Conservation (phyloP, 148 eudicot genomes). For the Nepenthes mirabilis region DNA sequence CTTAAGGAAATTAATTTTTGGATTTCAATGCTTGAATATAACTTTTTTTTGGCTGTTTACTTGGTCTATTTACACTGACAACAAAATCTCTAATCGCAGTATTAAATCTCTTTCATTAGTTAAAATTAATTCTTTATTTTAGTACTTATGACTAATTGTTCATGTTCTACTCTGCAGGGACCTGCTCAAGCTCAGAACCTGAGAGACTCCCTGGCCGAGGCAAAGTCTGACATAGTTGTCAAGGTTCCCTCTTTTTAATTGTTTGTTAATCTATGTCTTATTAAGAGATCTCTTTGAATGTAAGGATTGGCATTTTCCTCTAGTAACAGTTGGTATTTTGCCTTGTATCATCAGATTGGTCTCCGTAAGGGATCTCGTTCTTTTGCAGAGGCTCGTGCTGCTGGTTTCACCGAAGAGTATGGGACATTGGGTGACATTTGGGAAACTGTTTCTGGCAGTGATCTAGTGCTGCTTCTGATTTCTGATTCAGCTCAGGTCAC, state of each 20-base stretch:
- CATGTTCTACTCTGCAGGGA: slow-evolving; percentile 26
- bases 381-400: slow-evolving; percentile 82
- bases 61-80: no score
- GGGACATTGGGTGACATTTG: slow-evolving; percentile 93
- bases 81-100: slow-evolving; percentile 1
- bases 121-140: not conserved
- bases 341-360: slow-evolving; percentile 47
- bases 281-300: not conserved
- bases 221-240: slow-evolving; percentile 70
- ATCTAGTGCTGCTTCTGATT: slow-evolving; percentile 82
- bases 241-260: slow-evolving; percentile 33
- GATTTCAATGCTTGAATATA: no score
- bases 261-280: not conserved
- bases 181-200: slow-evolving; percentile 98
- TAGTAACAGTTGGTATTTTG: not conserved
- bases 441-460: slow-evolving; percentile 80
- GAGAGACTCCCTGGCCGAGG: slow-evolving; percentile 78
- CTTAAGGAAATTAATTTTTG: no score
- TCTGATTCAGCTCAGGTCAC: slow-evolving; percentile 95
- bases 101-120: slow-evolving; percentile 5
- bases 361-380: slow-evolving; percentile 92
- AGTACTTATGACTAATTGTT: not conserved
- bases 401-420: slow-evolving; percentile 87
- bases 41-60: no score
- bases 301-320: not conserved